phyloP scores from a whole-genome alignment of 1,139 yeast species.

The Hemisphaericaspora subhashii region DNA sequence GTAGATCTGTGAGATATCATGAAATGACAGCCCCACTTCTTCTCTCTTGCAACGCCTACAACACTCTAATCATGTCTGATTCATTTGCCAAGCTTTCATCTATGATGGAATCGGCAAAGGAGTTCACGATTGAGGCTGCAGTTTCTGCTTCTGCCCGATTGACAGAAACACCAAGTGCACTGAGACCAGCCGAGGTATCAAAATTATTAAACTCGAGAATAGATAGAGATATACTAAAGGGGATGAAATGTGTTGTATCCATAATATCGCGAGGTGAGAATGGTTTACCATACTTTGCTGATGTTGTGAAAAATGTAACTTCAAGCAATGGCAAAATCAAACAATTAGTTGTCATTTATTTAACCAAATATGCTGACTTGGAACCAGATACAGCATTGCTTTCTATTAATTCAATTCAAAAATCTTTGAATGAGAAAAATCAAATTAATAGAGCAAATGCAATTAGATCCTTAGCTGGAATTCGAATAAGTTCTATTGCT shows the following conservation, averaged over 20 bases:
- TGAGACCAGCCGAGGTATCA: conserved; percentile 63
- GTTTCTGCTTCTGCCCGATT: conserved; percentile 70
- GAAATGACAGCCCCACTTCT: too few relatives aligned
- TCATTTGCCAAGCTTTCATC: conserved; percentile 42
- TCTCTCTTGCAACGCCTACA: too few relatives aligned
- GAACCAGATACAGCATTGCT: conserved; percentile 88
- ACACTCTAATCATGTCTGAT: conserved; percentile 34
- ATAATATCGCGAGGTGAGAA: conserved; percentile 66
- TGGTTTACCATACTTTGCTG: conserved; percentile 69
- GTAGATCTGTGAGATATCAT: too few relatives aligned
- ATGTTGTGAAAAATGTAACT: conserved; percentile 85
- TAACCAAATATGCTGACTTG: conserved; percentile 74
- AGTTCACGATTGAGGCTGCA: conserved; percentile 79
- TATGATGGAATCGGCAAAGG: conserved; percentile 77
- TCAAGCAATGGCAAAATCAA: conserved; percentile 68
- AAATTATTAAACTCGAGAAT: conserved; percentile 65
- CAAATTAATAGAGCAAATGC: conserved; percentile 73
- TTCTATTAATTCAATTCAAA: conserved; percentile 90
- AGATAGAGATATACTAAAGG: conserved; percentile 71
- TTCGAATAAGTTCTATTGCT: conserved; percentile 73
- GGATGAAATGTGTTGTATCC: conserved; percentile 74
- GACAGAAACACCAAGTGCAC: conserved; percentile 55
- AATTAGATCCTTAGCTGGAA: conserved; percentile 76
- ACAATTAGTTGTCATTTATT: conserved; percentile 75
- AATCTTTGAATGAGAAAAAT: conserved; percentile 67